A percentile compares a stretch with the other conserved stretches of the same genome.
phyloP scores from a whole-genome alignment of 257 asterid genomes.

The Vinca minor region DNA sequence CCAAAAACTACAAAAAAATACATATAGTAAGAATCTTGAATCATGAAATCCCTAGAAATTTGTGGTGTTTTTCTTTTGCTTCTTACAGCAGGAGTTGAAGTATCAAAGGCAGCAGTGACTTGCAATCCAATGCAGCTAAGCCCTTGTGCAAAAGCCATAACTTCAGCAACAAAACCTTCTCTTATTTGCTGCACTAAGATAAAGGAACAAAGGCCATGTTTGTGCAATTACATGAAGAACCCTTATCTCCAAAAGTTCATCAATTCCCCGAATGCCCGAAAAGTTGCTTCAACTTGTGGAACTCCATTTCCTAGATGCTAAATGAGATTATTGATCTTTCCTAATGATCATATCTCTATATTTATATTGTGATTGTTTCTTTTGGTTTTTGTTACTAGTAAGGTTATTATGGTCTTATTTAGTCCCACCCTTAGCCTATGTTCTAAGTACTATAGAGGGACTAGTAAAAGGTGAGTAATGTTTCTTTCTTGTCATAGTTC shows the following conservation, averaged over 20 bases:
- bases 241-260: constrained; percentile 66
- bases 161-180: constrained; percentile 44
- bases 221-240: constrained; percentile 70
- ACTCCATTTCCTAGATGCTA: constrained; percentile 72
- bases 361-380: not conserved
- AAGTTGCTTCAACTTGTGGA: constrained; percentile 65
- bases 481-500: constrained; percentile 12
- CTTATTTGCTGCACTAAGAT: constrained; percentile 48
- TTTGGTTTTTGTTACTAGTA: not conserved
- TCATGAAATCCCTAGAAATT: constrained; percentile 24
- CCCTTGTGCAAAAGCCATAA: constrained; percentile 72
- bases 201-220: constrained; percentile 73
- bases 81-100: constrained; percentile 27
- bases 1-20: not conserved
- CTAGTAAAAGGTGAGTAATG: not conserved
- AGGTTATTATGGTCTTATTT: not conserved
- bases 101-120: constrained; percentile 31
- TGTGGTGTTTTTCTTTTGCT: constrained; percentile 26
- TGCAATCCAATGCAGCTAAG: constrained; percentile 78
- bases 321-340: not conserved
- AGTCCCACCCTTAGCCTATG: constrained; percentile 7
- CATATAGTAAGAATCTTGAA: not conserved
- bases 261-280: constrained; percentile 70
- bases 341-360: not conserved
- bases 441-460: constrained; percentile 4